phyloP scores from a whole-genome alignment of 140 eudicot genomes.

The Ambrosia hybrid region DNA sequence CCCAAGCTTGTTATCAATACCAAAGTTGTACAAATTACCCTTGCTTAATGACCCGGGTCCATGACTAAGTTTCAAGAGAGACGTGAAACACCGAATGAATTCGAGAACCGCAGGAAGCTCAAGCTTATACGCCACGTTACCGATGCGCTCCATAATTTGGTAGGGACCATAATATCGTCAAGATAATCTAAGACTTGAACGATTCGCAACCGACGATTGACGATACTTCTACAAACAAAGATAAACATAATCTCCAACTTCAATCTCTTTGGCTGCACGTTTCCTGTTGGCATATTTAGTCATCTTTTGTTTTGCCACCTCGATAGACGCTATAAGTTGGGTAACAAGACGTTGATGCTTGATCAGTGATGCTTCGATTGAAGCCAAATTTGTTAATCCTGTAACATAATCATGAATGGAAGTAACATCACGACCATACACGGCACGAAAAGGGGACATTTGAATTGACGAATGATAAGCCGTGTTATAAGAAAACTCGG shows the following conservation, averaged over 20 bases:
- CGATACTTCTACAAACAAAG: neutral
- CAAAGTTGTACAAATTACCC: too few relatives aligned
- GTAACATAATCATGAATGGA: neutral
- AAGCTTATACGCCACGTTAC: neutral
- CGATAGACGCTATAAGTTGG: neutral
- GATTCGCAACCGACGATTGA: neutral
- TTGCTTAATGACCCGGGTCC: too few relatives aligned
- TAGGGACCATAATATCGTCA: neutral
- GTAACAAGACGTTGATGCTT: neutral
- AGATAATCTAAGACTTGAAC: neutral
- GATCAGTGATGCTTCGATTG: neutral
- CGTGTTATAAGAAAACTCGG: too few relatives aligned
- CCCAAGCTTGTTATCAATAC: too few relatives aligned
- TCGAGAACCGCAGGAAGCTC: too few relatives aligned
- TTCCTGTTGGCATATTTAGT: neutral
- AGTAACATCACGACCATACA: too few relatives aligned
- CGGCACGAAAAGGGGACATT: too few relatives aligned
- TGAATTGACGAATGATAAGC: too few relatives aligned
- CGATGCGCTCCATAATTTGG: neutral
- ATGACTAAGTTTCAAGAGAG: too few relatives aligned
- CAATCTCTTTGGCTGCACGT: neutral
- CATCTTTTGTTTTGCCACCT: neutral
- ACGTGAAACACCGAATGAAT: neutral
- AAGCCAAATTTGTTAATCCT: neutral
- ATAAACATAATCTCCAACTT: neutral